Evolutionary conservation across 768 basidiomycete genomes (phyloP), one percentile per base, ranked within the genome.

Genomic region (Tricholoma sp.): DNA sequence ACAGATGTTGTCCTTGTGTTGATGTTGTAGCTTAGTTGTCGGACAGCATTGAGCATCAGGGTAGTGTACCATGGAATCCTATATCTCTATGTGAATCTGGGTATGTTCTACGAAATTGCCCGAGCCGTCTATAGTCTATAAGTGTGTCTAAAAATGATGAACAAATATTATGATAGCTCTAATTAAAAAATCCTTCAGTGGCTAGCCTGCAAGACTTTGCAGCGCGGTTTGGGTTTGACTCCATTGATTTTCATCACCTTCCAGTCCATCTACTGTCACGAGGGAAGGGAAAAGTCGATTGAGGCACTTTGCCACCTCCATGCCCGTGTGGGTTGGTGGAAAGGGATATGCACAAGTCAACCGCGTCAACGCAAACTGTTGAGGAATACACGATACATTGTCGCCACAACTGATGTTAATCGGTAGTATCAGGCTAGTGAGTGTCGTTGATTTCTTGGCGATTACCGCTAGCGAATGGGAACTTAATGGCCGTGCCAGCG

Each of bases 261-360:
- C 65, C 55, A 70, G 70, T 6, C 74, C 72, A 10, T 72, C 73
- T 12, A 78, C 60, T 20, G 69, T 61, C 44, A 51, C 36, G 53
- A 81, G 59, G 8, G 60, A 69, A 17, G 79, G 77, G 48, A 81
- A 80, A n/a, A 77, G 49, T 15, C 53, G 57, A 15, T 65, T 63
- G 12, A 80, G 66, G 53, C 67, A 65, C 1, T 39, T 55, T 7
- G 72, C 73, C 45, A 74, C 45, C 34, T 56, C 53, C 3, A 32
- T 11, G 15, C 8, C 29, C 0, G 58, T 9, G 24, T 66, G 59
- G 48, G 76, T 62, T 10, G 72, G 65, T 18, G 63, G 60, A 3
- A 65, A 64, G 32, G 67, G 62, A 32, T 69, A 71, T 20, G 68
- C 67, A 53, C 80, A 63, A 12, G 71, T 73, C 33, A 79, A 53